Conservation (phyloP, 1,139 yeast genomes). For the Blastobotrys aristatus region DNA sequence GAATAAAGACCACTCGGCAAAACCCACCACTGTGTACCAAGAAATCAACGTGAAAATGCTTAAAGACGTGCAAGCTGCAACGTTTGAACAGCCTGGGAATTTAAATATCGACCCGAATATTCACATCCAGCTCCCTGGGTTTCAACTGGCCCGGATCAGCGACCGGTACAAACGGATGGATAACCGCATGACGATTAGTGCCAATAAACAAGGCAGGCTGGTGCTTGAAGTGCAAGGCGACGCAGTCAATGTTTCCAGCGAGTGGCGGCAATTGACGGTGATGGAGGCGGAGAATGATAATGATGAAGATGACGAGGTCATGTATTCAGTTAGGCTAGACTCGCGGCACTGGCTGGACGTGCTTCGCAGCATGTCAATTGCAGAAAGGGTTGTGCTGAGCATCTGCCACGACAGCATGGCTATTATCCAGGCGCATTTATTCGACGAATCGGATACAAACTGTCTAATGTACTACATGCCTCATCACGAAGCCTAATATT, state of each 20-base stretch:
- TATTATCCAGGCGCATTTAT: slow-evolving; percentile 33
- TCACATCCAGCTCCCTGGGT: slow-evolving; percentile 12
- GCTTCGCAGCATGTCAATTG: slow-evolving; percentile 26
- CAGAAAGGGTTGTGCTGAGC: slow-evolving; percentile 33
- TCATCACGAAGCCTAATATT: slow-evolving; percentile 40
- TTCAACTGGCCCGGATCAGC: slow-evolving; percentile 14
- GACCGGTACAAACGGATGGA: slow-evolving; percentile 19
- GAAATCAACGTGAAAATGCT: slow-evolving; percentile 12
- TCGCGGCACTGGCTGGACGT: slow-evolving; percentile 35
- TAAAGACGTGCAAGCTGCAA: slow-evolving; percentile 30
- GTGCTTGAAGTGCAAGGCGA: slow-evolving; percentile 7
- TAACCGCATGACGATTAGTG: slow-evolving; percentile 3
- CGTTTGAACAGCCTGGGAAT: not conserved
- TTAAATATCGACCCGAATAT: slow-evolving; percentile 10
- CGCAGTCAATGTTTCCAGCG: slow-evolving; percentile 9
- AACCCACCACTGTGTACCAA: not conserved
- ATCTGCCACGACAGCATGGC: slow-evolving; percentile 30
- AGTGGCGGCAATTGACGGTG: slow-evolving; percentile 1
- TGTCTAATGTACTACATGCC: slow-evolving; percentile 9
- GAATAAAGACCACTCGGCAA: not conserved
- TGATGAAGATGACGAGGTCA: slow-evolving; percentile 7
- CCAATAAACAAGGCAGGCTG: slow-evolving; percentile 4
- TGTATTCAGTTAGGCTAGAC: slow-evolving; percentile 25
- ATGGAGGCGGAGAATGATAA: not conserved
- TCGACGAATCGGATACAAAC: slow-evolving; percentile 21